Evolutionary conservation across 805 yeast genomes (phyloP).

Genomic region (Candida succiphila): DNA sequence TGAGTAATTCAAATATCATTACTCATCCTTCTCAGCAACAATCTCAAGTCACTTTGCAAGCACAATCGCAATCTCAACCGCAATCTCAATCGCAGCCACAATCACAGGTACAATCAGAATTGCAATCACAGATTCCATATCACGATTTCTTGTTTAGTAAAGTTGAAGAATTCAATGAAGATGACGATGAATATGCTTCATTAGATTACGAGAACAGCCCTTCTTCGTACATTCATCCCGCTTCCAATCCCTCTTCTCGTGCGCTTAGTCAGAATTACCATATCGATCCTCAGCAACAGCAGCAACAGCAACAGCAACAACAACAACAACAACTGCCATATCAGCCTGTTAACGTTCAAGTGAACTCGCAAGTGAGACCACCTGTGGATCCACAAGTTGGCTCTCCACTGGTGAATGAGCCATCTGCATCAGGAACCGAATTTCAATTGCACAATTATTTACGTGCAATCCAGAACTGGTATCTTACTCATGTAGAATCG

Average conservation of each 20-base stretch:
- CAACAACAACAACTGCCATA: background rate
- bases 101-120: background rate
- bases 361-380: background rate
- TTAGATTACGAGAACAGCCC: constrained; percentile 15
- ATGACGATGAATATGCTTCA: constrained; percentile 14
- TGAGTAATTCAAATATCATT: background rate
- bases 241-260: no score
- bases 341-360: background rate
- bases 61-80: background rate
- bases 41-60: background rate
- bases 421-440: no score
- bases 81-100: background rate
- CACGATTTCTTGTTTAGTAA: no score
- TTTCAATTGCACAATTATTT: no score
- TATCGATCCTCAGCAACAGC: constrained; percentile 3
- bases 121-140: background rate
- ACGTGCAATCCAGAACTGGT: background rate
- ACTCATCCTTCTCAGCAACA: background rate
- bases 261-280: background rate
- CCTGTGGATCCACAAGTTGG: no score
- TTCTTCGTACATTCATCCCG: background rate
- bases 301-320: background rate
- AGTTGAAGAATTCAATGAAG: constrained; percentile 5
- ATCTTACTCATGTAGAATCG: background rate
- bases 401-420: no score